Percentiles rank a stretch among this genome's conserved stretches.
phyloP scores from a whole-genome alignment of 179 eudicot genomes.

The Silene vulgaris region DNA sequence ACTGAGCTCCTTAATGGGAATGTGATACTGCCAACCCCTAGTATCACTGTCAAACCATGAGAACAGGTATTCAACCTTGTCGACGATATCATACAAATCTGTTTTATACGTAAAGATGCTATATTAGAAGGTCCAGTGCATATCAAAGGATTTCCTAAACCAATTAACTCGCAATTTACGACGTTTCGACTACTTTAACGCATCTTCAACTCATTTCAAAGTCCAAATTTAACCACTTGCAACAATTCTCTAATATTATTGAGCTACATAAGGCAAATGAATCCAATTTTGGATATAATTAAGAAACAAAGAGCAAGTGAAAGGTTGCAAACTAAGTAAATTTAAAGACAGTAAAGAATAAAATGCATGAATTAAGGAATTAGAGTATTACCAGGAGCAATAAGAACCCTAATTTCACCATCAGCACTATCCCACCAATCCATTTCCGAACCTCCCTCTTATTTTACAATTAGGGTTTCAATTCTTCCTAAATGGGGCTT shows the following conservation, averaged over 20 bases:
- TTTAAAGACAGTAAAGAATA: background rate
- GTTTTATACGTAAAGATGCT: background rate
- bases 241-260: background rate
- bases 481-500: background rate
- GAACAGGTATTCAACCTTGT: too few species aligned
- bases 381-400: constrained; percentile 46
- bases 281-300: background rate
- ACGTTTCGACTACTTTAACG: background rate
- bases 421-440: constrained; percentile 50
- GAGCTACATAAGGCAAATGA: background rate
- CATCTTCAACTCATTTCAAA: background rate
- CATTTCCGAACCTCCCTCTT: constrained; percentile 31
- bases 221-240: too few species aligned
- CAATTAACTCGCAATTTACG: background rate
- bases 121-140: background rate
- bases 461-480: constrained; percentile 4
- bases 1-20: background rate
- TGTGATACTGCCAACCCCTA: background rate
- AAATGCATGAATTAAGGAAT: background rate
- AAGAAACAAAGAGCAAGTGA: background rate
- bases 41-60: background rate
- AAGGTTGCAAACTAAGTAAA: background rate
- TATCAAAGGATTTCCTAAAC: background rate
- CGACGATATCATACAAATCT: background rate
- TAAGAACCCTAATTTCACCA: constrained; percentile 53